Evolutionary conservation across 2,329 filamentous ascomycete genomes (phyloP).

Genomic region (Fusarium sp.): DNA sequence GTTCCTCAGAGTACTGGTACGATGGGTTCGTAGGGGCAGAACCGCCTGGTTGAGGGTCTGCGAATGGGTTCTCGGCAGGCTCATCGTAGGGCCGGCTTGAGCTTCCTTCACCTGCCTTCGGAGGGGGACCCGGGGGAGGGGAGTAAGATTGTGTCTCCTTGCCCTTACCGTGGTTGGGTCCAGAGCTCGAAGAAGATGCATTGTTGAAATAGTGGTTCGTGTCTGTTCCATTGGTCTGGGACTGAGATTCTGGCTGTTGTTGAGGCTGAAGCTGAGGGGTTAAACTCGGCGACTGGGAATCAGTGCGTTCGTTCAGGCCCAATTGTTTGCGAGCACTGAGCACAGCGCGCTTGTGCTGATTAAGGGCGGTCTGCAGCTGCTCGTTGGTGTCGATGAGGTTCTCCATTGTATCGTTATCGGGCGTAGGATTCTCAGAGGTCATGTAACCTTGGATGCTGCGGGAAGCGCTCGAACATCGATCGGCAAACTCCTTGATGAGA

Average conservation of each 20-base stretch:
- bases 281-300: conserved; percentile 45
- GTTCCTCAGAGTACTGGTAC: conserved; percentile 33
- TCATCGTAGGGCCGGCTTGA: conserved; percentile 35
- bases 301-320: conserved; percentile 51
- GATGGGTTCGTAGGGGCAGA: conserved; percentile 26
- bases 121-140: conserved; percentile 42
- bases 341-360: conserved; percentile 84
- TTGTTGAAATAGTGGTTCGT: conserved; percentile 42
- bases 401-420: conserved; percentile 94
- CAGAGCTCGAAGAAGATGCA: conserved; percentile 29
- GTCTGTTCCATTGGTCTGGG: conserved; percentile 43
- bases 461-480: conserved; percentile 84
- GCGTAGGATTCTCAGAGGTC: conserved; percentile 77
- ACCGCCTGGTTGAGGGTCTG: conserved; percentile 49
- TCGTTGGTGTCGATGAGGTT: conserved; percentile 95
- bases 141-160: conserved; percentile 49
- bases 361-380: conserved; percentile 83
- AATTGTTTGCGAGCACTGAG: conserved; percentile 69
- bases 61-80: conserved; percentile 43
- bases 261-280: conserved; percentile 38
- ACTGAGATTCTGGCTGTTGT: conserved; percentile 13
- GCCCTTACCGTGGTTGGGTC: conserved; percentile 46
- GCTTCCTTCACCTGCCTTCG: conserved; percentile 43
- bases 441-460: conserved; percentile 89
- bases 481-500: conserved; percentile 90